phyloP scores from a whole-genome alignment of 1,284 basidiomycete species.

The Neonothopanus nambi region DNA sequence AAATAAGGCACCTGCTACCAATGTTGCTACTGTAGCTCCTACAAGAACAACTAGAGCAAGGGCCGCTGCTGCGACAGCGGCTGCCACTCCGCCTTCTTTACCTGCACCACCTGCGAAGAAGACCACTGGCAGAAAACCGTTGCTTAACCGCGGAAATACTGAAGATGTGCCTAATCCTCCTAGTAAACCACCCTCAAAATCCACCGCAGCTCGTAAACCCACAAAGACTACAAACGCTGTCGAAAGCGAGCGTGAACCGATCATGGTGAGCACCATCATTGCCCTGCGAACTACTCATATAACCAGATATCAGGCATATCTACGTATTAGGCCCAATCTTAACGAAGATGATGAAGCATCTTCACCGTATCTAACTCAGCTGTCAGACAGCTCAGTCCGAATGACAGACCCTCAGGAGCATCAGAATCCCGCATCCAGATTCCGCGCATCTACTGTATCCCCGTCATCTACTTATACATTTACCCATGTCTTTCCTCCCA shows the following conservation, averaged over 20 bases:
- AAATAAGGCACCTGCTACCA: conserved; percentile 33
- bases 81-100: conserved; percentile 31
- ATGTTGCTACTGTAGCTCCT: conserved; percentile 26
- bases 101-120: conserved; percentile 35
- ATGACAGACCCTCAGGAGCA: conserved; percentile 69
- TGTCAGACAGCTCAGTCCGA: conserved; percentile 69
- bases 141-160: conserved; percentile 50
- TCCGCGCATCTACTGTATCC: conserved; percentile 54
- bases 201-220: conserved; percentile 28
- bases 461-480: conserved; percentile 74
- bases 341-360: conserved; percentile 50
- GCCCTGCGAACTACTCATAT: background rate
- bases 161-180: conserved; percentile 35
- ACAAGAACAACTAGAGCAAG: conserved; percentile 52
- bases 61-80: conserved; percentile 32
- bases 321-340: conserved; percentile 70
- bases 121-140: conserved; percentile 46
- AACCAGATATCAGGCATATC: conserved; percentile 57
- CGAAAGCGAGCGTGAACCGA: conserved; percentile 60
- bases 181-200: conserved; percentile 34
- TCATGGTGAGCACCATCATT: conserved; percentile 52
- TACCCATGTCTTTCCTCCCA: conserved; percentile 71
- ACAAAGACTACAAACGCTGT: conserved; percentile 25
- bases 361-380: conserved; percentile 66
- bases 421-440: conserved; percentile 43